phyloP scores from a whole-genome alignment of 2,329 filamentous ascomycete species.

The Pezicula neosporulosa region DNA sequence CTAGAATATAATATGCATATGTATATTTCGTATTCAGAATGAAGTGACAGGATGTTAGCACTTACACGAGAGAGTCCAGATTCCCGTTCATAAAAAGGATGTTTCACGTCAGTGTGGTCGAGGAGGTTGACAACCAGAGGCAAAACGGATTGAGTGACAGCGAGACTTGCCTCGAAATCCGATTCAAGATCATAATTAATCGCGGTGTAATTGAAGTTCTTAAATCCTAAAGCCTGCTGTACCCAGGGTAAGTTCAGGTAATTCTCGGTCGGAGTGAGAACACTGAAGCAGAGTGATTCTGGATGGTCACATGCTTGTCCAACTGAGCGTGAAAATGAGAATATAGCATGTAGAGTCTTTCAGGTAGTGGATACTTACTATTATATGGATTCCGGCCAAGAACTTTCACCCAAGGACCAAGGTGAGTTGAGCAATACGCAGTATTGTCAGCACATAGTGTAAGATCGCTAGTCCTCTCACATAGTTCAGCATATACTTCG shows the following conservation, averaged over 20 bases:
- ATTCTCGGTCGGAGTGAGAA: not conserved
- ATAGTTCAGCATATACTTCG: not conserved
- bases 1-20: not conserved
- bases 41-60: not conserved
- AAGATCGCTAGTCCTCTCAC: not conserved
- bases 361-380: not conserved
- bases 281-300: not conserved
- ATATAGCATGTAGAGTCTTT: not conserved
- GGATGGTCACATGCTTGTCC: not conserved
- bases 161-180: not conserved
- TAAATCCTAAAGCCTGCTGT: not conserved
- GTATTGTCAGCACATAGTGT: not conserved
- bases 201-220: not conserved
- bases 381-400: not conserved
- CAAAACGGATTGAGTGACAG: not conserved
- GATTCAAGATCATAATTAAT: not conserved
- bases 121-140: not conserved
- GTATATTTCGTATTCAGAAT: not conserved
- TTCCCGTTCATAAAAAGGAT: not conserved
- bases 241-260: not conserved
- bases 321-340: not conserved
- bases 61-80: not conserved
- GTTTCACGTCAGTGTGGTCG: not conserved
- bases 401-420: not conserved
- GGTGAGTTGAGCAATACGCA: not conserved